phyloP scores from a whole-genome alignment of 2,329 filamentous ascomycete genomes.

The Nemania diffusa region DNA sequence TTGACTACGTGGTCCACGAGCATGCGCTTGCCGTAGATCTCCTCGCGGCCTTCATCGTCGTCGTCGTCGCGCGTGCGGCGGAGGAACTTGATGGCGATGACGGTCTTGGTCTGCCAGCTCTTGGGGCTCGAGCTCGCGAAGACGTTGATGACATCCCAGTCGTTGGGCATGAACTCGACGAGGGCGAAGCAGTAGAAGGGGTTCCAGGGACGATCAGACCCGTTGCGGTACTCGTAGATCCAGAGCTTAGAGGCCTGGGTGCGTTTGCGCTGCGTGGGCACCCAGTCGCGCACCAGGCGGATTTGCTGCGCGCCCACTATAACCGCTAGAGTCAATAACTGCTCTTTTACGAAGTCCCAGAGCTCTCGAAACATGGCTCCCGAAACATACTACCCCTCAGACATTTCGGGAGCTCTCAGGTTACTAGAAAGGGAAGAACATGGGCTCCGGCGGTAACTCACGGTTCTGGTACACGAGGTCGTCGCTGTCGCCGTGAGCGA shows the following conservation, averaged over 20 bases:
- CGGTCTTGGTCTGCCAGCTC: slow-evolving; percentile 64
- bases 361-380: no score
- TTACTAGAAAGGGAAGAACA: no score
- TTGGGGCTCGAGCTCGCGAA: slow-evolving; percentile 60
- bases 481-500: no score
- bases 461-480: slow-evolving; percentile 31
- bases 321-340: no score
- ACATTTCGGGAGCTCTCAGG: no score
- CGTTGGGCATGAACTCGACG: slow-evolving; percentile 68
- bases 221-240: slow-evolving; percentile 71
- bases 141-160: slow-evolving; percentile 71
- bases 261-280: slow-evolving; percentile 56
- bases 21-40: slow-evolving; percentile 64
- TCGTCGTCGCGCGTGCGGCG: slow-evolving; percentile 47
- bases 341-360: no score
- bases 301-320: slow-evolving; percentile 47
- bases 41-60: slow-evolving; percentile 50
- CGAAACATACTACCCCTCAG: no score
- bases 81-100: slow-evolving; percentile 67
- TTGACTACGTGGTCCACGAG: slow-evolving; percentile 64
- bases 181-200: slow-evolving; percentile 74
- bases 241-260: slow-evolving; percentile 62
- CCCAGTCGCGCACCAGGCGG: slow-evolving; percentile 62
- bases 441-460: no score
- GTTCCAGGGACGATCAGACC: slow-evolving; percentile 62